A percentile compares a stretch with the other conserved stretches of the same genome.
Conservation (phyloP, 108 stramenopile genomes). For the Licmophora abbreviata region DNA sequence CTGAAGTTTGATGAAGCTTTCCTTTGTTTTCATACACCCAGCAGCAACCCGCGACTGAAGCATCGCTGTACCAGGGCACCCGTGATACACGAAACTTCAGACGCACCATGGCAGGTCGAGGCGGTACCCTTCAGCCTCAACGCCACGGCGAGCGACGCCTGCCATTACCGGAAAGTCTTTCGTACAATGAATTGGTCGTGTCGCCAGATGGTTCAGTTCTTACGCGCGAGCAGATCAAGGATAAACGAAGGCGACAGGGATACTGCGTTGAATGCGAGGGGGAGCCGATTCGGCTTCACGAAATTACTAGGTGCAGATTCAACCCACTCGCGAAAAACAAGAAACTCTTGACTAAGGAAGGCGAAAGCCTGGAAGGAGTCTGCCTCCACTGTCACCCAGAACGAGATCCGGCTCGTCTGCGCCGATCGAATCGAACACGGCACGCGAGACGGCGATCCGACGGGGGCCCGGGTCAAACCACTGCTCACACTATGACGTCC, state of each 20-base stretch:
- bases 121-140: too few species aligned
- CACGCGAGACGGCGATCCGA: too few species aligned
- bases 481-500: too few species aligned
- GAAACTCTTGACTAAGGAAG: slow-evolving; percentile 8
- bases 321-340: slow-evolving; percentile 27
- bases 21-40: too few species aligned
- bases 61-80: too few species aligned
- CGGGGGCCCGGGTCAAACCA: too few species aligned
- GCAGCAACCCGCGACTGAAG: too few species aligned
- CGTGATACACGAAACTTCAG: too few species aligned
- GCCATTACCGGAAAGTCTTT: slow-evolving; percentile 11
- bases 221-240: slow-evolving; percentile 9
- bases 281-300: slow-evolving; percentile 14
- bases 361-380: slow-evolving; percentile 17
- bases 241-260: slow-evolving; percentile 15
- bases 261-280: slow-evolving; percentile 22
- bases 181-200: slow-evolving; percentile 22
- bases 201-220: slow-evolving; percentile 14
- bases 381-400: slow-evolving; percentile 22
- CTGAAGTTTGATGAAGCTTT: too few species aligned
- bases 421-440: neutral
- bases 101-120: too few species aligned
- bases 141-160: too few species aligned
- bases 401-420: neutral
- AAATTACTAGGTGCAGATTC: slow-evolving; percentile 16